phyloP scores from a whole-genome alignment of 2,329 filamentous ascomycete genomes.

The Sclerotinia trifoliorum region DNA sequence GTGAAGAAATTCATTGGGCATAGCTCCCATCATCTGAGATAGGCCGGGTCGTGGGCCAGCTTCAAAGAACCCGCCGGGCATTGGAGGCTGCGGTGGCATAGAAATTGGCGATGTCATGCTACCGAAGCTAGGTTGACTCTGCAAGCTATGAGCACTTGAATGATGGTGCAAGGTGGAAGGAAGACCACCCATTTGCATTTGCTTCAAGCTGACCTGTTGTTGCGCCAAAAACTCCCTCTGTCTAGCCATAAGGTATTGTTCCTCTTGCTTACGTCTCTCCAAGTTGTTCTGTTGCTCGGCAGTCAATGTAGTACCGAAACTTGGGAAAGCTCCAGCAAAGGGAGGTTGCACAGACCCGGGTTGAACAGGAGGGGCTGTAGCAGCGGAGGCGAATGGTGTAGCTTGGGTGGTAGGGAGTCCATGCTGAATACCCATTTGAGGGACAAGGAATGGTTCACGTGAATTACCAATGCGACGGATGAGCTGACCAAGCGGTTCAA shows the following conservation, averaged over 20 bases:
- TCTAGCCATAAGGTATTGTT: conserved; percentile 93
- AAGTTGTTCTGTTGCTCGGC: conserved; percentile 98
- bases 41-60: conserved; percentile 46
- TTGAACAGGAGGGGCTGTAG: conserved; percentile 48
- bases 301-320: conserved; percentile 92
- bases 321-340: conserved; percentile 89
- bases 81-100: conserved; percentile 52
- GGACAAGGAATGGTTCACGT: conserved; percentile 93
- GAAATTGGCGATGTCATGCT: conserved; percentile 87
- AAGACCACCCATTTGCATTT: conserved; percentile 62
- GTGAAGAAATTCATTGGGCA: conserved; percentile 57
- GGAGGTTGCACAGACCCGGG: conserved; percentile 74
- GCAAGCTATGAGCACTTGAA: conserved; percentile 90
- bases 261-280: conserved; percentile 94
- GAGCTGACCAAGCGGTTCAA: conserved; percentile 90
- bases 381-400: conserved; percentile 39
- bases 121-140: conserved; percentile 95
- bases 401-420: conserved; percentile 61
- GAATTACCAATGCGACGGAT: conserved; percentile 97
- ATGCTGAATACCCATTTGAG: conserved; percentile 93
- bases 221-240: conserved; percentile 91
- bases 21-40: conserved; percentile 41
- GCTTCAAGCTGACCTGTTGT: conserved; percentile 74
- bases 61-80: conserved; percentile 65
- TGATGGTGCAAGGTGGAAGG: conserved; percentile 75